Evolutionary conservation across 495 filamentous ascomycete species (phyloP), one percentile per base, ranked within the genome.

Genomic region (Bathelium albidoporum): DNA sequence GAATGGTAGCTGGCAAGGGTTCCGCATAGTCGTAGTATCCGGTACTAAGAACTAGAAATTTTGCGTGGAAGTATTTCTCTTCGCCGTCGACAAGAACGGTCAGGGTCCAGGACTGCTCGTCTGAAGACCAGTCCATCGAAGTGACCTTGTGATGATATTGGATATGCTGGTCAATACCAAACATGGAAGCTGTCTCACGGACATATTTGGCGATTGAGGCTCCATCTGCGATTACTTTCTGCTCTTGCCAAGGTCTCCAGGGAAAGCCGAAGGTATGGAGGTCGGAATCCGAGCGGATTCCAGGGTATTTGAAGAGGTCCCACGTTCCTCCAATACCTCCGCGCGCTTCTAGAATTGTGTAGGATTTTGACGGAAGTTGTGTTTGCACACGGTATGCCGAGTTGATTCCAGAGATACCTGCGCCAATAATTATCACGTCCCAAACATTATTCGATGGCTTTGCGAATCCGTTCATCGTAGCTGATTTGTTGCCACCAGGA

Each of bases 381-480:
- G 78, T 76, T 69, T 89, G 86, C 0, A 93, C 66, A 9, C 85
- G 81, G 66, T 91, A 90, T 10, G 79, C 88, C 49, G 84, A 76
- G 70, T 93, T 91, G 76, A 91, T 86, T 60, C 88, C 89, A 52
- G 84, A 87, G 65, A 92, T 82, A 26, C 89, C 88, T 1, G 88
- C 87, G 52, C 88, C 88, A 31, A 90, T 71, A 68, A 92, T 82
- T 64, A 88, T 71, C 18, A 91, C 76, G 73, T 92, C 88, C 69
- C 74, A 80, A 52, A 24, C n/a, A 36, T 60, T 22, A 5, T 60
- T 36, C 9, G 12, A 24, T 5, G 14, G 2, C 20, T 60, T 36
- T 36, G 31, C n/a, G 7, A 5, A 2, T 4, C 32, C 36, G 36
- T 36, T 36, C 31, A 43, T 43, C 9, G 32, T 32, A 36, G 49